phyloP scores from a whole-genome alignment of 23 red algal species.

The Gracilariopsis chorda region DNA sequence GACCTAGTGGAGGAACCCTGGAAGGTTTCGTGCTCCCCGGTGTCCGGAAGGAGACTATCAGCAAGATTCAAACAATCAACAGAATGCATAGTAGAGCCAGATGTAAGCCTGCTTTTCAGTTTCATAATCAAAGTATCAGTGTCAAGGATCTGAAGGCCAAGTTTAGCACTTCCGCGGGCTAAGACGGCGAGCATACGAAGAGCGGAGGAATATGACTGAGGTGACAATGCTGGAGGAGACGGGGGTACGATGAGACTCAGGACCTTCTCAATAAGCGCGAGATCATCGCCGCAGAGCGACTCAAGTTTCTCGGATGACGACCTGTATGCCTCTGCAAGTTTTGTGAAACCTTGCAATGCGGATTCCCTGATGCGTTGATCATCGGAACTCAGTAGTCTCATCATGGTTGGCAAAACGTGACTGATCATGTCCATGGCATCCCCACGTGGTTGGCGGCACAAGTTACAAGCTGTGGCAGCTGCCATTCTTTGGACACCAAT shows the following conservation, averaged over 20 bases:
- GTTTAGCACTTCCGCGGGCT: conserved; percentile 47
- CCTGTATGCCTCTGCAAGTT: conserved; percentile 58
- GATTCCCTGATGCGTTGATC: conserved; percentile 75
- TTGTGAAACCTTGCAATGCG: conserved; percentile 45
- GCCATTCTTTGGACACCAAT: conserved; percentile 88
- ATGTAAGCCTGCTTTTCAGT: conserved; percentile 25
- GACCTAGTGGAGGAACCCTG: background rate
- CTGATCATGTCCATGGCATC: conserved; percentile 74
- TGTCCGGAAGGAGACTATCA: conserved; percentile 66
- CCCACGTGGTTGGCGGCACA: conserved; percentile 61
- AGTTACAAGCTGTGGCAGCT: conserved; percentile 79
- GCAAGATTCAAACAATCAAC: conserved; percentile 61
- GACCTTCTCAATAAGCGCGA: conserved; percentile 46
- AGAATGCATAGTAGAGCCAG: conserved; percentile 17
- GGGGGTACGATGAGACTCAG: conserved; percentile 40
- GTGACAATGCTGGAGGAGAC: conserved; percentile 31
- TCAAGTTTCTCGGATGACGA: conserved; percentile 40
- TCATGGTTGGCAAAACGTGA: conserved; percentile 57
- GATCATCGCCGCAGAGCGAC: conserved; percentile 47
- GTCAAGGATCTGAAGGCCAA: conserved; percentile 49
- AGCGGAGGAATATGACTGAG: conserved; percentile 57
- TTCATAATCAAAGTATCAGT: conserved; percentile 33
- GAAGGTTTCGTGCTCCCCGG: background rate
- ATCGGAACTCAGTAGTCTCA: conserved; percentile 57
- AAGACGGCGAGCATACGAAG: conserved; percentile 50